Evolutionary conservation across 2,329 filamentous ascomycete genomes (phyloP).

Genomic region (Sporothrix pseudoabietina): DNA sequence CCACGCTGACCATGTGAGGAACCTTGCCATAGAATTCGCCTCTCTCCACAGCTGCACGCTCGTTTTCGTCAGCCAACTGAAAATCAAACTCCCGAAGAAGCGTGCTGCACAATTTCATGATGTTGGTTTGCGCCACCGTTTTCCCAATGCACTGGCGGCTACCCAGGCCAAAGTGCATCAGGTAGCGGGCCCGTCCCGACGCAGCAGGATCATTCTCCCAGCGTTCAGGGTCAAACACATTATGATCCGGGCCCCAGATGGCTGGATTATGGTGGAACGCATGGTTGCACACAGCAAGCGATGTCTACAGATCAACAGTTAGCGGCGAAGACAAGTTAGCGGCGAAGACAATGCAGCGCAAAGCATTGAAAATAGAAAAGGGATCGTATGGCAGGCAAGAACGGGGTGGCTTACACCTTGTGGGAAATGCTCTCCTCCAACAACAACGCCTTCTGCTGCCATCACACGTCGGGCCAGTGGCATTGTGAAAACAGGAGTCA

Average conservation of each 20-base stretch:
- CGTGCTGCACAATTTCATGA: constrained; percentile 42
- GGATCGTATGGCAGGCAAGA: background rate
- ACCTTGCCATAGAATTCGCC: constrained; percentile 31
- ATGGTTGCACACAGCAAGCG: constrained; percentile 40
- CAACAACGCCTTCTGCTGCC: constrained; percentile 35
- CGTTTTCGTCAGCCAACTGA: constrained; percentile 37
- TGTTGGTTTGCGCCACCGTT: constrained; percentile 42
- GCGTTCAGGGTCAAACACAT: constrained; percentile 40
- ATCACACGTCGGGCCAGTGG: constrained; percentile 40
- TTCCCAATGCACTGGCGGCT: constrained; percentile 43
- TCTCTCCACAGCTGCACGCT: constrained; percentile 24
- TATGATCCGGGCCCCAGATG: constrained; percentile 41
- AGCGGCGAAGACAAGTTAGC: background rate
- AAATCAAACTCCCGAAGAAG: constrained; percentile 41
- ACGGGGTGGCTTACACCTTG: constrained; percentile 8
- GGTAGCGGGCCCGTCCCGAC: constrained; percentile 34
- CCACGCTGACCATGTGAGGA: constrained; percentile 33
- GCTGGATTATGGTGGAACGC: constrained; percentile 42
- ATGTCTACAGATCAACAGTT: background rate
- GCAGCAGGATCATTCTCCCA: constrained; percentile 35
- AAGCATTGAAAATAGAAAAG: too few species aligned
- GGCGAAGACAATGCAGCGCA: background rate
- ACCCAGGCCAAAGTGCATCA: constrained; percentile 44
- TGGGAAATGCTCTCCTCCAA: constrained; percentile 13
- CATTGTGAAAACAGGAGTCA: constrained; percentile 44